These are phyloP conservation scores for Vitis hybrid DNA, from an alignment of 177 flowering plant species.

Conservation along the genomic window DNA sequence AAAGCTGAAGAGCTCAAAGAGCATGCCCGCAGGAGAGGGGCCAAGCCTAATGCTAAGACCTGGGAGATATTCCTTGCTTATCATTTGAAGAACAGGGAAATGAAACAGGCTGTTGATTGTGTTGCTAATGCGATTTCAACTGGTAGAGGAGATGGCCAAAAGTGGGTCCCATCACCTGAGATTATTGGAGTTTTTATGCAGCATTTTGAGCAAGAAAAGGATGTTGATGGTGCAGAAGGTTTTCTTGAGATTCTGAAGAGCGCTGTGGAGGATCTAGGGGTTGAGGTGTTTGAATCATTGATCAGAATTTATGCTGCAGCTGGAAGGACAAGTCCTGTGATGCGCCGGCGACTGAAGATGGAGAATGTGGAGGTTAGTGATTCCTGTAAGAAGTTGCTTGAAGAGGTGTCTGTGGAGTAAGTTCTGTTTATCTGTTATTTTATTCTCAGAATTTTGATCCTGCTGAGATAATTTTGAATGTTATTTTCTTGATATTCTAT, in stretches of 20 bases:
- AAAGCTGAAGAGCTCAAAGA: slow-evolving; percentile 64
- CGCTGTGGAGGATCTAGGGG: slow-evolving; percentile 38
- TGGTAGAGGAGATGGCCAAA: slow-evolving; percentile 66
- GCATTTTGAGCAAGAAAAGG: slow-evolving; percentile 70
- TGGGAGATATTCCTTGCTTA: slow-evolving; percentile 79
- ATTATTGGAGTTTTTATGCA: slow-evolving; percentile 48
- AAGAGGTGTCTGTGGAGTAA: slow-evolving; percentile 52
- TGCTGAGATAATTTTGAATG: background rate
- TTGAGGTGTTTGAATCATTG: slow-evolving; percentile 65
- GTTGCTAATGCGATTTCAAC: slow-evolving; percentile 57
- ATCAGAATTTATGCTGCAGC: slow-evolving; percentile 81
- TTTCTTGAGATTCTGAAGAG: slow-evolving; percentile 61
- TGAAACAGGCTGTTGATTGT: slow-evolving; percentile 55
- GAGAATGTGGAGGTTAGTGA: slow-evolving; percentile 77
- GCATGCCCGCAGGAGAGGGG: slow-evolving; percentile 58
- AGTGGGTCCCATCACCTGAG: slow-evolving; percentile 69
- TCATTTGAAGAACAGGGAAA: slow-evolving; percentile 55
- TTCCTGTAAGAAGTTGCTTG: slow-evolving; percentile 60
- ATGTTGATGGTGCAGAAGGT: slow-evolving; percentile 84
- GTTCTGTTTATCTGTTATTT: slow-evolving; percentile 4
- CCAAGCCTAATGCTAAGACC: slow-evolving; percentile 78
- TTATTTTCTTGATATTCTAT: background rate
- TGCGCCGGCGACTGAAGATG: slow-evolving; percentile 78
- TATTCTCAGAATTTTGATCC: background rate
- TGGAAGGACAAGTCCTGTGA: slow-evolving; percentile 54